Evolutionary conservation across 2,329 filamentous ascomycete species (phyloP), one percentile per base, ranked within the genome.

Genomic region (Penicillium frequentans): DNA sequence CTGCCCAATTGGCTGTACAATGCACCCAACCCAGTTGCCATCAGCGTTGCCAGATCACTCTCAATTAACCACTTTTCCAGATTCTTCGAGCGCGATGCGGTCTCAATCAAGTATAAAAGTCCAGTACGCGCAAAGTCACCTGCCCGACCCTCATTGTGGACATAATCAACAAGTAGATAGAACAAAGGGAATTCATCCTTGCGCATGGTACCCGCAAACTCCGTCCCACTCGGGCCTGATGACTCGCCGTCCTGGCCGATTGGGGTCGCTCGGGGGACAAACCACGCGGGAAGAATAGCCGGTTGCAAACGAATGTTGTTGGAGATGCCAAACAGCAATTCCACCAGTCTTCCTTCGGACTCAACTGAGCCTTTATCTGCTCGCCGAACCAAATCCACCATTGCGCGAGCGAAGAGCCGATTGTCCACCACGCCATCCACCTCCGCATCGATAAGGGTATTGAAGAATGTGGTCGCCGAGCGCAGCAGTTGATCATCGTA

Each of bases 11-110:
- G 86, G 67, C 86, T 89, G 72, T 89, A 89, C 69, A 81, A 84
- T 10, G 86, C 95, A 16, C 95, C 95, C 1, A 99, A 78, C 0
- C 95, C 95, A 0, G 92, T 98, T 3, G 95, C 95, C 95, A 99
- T 98, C 62, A 98, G 81, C 0, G 95, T 98, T 13, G 95, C 95
- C 52, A 99, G 81, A 72, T 99, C 95, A 73, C 93, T 97, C 71
- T 96, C 93, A 47, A 98, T 91, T 62, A 99, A 90, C 95, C 95
- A 99, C 68, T 91, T 90, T 77, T 99, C 95, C 57, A 99, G 75
- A 1, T 87, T 84, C 21, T 87, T 84, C 1, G 92, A 96, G 64
- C 86, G 89, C 0, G 91, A 93, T 0, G 93, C 91, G 0, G 91
- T 90, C 76, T 98, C 93, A 65, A 98, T 96, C 58, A 99, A 90